These are phyloP conservation scores for Euphorbia schlechtendalii DNA, from an alignment of 441 rosid genomes.

Conservation along the genomic window DNA sequence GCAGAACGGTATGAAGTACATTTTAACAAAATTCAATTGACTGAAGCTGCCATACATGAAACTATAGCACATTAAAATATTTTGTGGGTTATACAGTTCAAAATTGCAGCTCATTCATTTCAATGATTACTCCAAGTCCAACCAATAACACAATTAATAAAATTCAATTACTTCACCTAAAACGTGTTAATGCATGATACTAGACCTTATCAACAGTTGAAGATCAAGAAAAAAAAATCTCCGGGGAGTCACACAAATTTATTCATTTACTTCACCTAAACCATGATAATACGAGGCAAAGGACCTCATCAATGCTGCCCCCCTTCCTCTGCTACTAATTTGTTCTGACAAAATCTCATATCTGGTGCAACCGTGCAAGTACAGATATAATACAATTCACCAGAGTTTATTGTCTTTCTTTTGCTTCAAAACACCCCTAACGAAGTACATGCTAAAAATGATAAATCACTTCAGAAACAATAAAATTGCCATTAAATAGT, in stretches of 20 bases:
- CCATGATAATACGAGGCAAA: no score
- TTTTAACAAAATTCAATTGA: not conserved
- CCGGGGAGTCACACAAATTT: no score
- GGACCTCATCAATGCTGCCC: not conserved
- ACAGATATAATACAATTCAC: not conserved
- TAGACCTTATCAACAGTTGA: no score
- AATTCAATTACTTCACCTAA: no score
- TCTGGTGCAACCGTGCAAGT: not conserved
- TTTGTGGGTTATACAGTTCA: not conserved
- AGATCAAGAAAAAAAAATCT: no score
- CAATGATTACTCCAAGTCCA: not conserved
- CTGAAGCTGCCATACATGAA: not conserved
- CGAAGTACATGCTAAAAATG: not conserved
- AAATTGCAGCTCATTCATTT: not conserved
- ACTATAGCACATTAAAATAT: not conserved
- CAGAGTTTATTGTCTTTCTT: constrained; percentile 1
- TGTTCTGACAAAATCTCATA: not conserved
- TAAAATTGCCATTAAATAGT: not conserved
- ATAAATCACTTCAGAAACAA: not conserved
- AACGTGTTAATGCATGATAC: no score
- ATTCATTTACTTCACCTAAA: no score
- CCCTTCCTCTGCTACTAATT: not conserved
- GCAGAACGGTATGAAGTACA: not conserved
- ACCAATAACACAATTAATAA: not conserved
- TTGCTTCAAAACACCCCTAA: not conserved